Conservation (phyloP, 768 basidiomycete species). For the Podaxis carcinomalis region DNA sequence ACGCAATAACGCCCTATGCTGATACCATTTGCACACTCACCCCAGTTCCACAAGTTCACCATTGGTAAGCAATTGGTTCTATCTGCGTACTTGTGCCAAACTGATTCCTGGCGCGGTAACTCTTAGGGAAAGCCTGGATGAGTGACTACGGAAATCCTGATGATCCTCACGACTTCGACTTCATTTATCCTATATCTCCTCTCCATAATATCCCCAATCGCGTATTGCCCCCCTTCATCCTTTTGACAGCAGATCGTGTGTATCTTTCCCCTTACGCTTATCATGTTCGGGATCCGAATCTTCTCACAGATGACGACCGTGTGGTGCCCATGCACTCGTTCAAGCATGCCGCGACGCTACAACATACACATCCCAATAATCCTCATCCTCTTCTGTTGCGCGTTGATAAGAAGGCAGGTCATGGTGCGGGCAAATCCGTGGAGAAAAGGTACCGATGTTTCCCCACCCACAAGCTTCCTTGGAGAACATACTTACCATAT, state of each 20-base stretch:
- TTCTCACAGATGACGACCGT: slow-evolving; percentile 65
- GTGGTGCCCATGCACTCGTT: slow-evolving; percentile 87
- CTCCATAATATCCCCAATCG: slow-evolving; percentile 70
- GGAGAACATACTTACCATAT: background rate
- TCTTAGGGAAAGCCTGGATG: slow-evolving; percentile 66
- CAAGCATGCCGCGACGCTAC: slow-evolving; percentile 78
- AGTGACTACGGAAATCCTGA: slow-evolving; percentile 78
- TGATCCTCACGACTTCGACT: slow-evolving; percentile 76
- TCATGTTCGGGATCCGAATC: background rate
- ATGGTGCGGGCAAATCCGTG: slow-evolving; percentile 77
- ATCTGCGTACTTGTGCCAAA: background rate
- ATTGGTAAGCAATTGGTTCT: slow-evolving; percentile 43
- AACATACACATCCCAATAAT: slow-evolving; percentile 60
- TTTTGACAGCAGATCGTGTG: slow-evolving; percentile 83
- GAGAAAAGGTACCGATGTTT: slow-evolving; percentile 47
- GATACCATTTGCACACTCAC: background rate
- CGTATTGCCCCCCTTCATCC: slow-evolving; percentile 61
- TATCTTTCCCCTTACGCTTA: slow-evolving; percentile 13
- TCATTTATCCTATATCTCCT: slow-evolving; percentile 76
- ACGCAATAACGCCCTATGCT: background rate
- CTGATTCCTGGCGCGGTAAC: slow-evolving; percentile 6
- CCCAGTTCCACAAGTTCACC: slow-evolving; percentile 70
- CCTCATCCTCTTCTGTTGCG: slow-evolving; percentile 70
- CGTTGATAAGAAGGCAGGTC: slow-evolving; percentile 77
- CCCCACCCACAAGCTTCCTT: background rate